These are phyloP conservation scores for Handroanthus guayacan DNA, from an alignment of 257 asterid species.

Conservation along the genomic window DNA sequence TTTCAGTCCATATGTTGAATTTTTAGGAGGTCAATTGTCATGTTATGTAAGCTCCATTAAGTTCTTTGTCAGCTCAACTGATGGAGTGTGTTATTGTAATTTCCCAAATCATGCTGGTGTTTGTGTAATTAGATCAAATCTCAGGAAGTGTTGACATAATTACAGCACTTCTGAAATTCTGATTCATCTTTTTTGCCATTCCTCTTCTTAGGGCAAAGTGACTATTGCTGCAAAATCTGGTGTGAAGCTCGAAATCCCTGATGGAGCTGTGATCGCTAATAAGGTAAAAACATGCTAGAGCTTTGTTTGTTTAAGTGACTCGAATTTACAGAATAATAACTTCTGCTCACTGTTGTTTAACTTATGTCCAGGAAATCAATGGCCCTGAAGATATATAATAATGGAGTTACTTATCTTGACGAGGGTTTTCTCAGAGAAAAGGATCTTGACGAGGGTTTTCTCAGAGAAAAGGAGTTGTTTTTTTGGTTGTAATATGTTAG, in stretches of 20 bases:
- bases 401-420: conserved; percentile 24
- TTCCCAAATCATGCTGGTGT: too few relatives aligned
- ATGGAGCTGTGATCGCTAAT: conserved; percentile 71
- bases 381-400: conserved; percentile 79
- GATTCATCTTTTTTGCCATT: conserved; percentile 5
- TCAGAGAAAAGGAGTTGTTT: conserved; percentile 20
- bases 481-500: conserved; percentile 42
- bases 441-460: too few relatives aligned
- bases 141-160: too few relatives aligned
- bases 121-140: too few relatives aligned
- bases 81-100: too few relatives aligned
- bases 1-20: too few relatives aligned
- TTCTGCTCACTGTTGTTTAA: conserved; percentile 25
- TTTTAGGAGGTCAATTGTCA: too few relatives aligned
- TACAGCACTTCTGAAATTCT: not conserved
- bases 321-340: not conserved
- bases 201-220: conserved; percentile 74
- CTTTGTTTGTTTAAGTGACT: not conserved
- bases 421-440: not conserved
- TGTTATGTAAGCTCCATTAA: too few relatives aligned
- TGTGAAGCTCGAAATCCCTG: conserved; percentile 84
- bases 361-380: conserved; percentile 66
- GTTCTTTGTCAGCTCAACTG: too few relatives aligned
- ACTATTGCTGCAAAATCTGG: conserved; percentile 76
- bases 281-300: conserved; percentile 56